A percentile compares a stretch with the other conserved stretches of the same genome.
These are phyloP conservation scores for Microcyclosporella mali DNA, from an alignment of 2,329 filamentous ascomycete species.

Conservation along the genomic window DNA sequence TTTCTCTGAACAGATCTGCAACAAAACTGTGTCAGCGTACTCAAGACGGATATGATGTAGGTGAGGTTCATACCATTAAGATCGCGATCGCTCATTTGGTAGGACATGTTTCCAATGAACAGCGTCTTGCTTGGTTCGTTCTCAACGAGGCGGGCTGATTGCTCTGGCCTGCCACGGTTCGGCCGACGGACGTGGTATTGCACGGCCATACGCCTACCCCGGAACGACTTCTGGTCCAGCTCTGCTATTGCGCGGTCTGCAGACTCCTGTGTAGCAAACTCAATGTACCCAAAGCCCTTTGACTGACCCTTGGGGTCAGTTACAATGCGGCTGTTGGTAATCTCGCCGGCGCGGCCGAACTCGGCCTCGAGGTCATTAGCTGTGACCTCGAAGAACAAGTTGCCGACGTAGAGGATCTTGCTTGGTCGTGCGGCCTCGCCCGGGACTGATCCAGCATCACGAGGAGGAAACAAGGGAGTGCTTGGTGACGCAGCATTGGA, in stretches of 20 bases:
- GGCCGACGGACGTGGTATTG: slow-evolving; percentile 48
- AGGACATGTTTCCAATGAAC: slow-evolving; percentile 81
- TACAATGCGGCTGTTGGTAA: slow-evolving; percentile 51
- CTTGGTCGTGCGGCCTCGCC: slow-evolving; percentile 28
- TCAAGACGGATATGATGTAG: background rate
- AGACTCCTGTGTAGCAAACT: slow-evolving; percentile 49
- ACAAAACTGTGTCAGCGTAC: background rate
- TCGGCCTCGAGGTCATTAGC: slow-evolving; percentile 54
- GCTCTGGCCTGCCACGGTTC: background rate
- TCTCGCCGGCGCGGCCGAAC: slow-evolving; percentile 53
- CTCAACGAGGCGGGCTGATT: background rate
- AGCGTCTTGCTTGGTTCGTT: slow-evolving; percentile 58
- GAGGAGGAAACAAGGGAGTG: background rate
- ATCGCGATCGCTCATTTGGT: slow-evolving; percentile 77
- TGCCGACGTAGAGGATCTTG: slow-evolving; percentile 57
- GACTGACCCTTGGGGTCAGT: slow-evolving; percentile 58
- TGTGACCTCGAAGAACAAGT: slow-evolving; percentile 63
- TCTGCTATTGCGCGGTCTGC: slow-evolving; percentile 53
- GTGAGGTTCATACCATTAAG: slow-evolving; percentile 50
- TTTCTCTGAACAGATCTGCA: slow-evolving; percentile 59
- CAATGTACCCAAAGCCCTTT: slow-evolving; percentile 65
- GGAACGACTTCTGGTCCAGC: slow-evolving; percentile 54
- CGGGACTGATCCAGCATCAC: slow-evolving; percentile 13
- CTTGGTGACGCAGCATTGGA: slow-evolving; percentile 5
- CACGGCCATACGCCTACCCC: slow-evolving; percentile 59